Evolutionary conservation across 805 yeast genomes (phyloP).

Genomic region (Jamesozyma piceae): DNA sequence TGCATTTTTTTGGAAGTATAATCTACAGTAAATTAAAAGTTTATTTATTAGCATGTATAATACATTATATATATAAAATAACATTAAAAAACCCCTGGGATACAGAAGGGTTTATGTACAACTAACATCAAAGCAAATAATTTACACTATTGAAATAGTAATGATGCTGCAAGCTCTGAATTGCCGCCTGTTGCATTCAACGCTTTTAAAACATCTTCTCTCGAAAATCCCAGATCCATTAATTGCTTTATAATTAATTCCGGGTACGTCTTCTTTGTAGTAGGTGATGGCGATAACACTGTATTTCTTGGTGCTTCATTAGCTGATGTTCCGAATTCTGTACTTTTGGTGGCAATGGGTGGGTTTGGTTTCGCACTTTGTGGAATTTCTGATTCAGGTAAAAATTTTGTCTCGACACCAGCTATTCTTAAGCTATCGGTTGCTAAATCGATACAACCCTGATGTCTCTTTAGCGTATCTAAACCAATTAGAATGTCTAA

Average conservation of each 20-base stretch:
- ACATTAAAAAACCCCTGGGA: too few relatives aligned
- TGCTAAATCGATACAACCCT: conserved; percentile 68
- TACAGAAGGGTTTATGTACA: too few relatives aligned
- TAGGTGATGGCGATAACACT: not conserved
- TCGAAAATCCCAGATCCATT: conserved; percentile 61
- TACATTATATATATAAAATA: too few relatives aligned
- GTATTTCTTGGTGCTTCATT: not conserved
- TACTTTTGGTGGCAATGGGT: not conserved
- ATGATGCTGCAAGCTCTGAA: conserved; percentile 77
- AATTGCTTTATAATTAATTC: conserved; percentile 40
- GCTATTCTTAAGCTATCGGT: conserved; percentile 59
- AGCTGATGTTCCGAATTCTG: not conserved
- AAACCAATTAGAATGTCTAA: conserved; percentile 72
- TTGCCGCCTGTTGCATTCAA: conserved; percentile 62
- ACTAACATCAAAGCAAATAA: too few relatives aligned
- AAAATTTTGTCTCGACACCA: conserved; percentile 61
- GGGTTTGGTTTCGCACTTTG: conserved; percentile 15
- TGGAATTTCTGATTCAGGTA: conserved; percentile 65
- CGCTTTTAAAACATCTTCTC: conserved; percentile 55
- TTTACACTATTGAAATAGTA: conserved; percentile 50
- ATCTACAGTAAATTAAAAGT: too few relatives aligned
- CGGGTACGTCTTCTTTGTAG: conserved; percentile 12
- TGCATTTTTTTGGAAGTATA: not conserved
- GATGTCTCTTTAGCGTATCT: conserved; percentile 85
- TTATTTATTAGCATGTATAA: too few relatives aligned